Base-by-base conservation (phyloP, 2,329 filamentous ascomycete genomes). In the Achaetomium macrosporum region DNA sequence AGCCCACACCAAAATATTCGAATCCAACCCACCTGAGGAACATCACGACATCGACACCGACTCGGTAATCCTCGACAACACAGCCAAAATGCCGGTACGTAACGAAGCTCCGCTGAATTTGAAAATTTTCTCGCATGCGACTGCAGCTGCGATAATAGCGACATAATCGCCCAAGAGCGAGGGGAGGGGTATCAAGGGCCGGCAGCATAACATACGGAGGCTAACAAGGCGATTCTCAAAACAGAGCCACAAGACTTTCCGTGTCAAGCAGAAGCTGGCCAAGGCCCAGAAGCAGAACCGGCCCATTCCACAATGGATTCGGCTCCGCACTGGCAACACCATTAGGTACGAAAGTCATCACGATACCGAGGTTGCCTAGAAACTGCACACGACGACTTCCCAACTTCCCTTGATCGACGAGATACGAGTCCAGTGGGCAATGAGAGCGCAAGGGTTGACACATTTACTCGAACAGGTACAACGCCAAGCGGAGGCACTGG, bases 201-300 rank as follows among this genome's bases (percentile, higher is more conserved):
- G 20, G 17, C 8, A 37, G 45, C 35, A 49, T 47, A 13, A 25
- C 15, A 25, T 10, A 17, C 55, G 54, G 52, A 63, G 36, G 60
- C 63, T 60, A 58, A 62, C 35, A 43, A 37, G 36, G 46, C 36
- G 54, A 42, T 54, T 50, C 48, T 30, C 40, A 8, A 53, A 59
- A 73, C 75, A 97, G 92, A 92, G 87, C 87, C 90, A 99, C 83
- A 99, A 99, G 87, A 89, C 91, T 75, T 99, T 99, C 90, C 88
- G 91, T 76, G 96, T 91, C 79, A 99, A 99, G 91, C 88, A 95
- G 79, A 99, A 99, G 93, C 90, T 99, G 82, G 93, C 93, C 74
- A 96, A 92, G 84, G 93, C 93, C 75, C 92, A 97, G 84, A 97
- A 96, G 86, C 92, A 97, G 84, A 99, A 99, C 87, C 88, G 93